A percentile compares a stretch with the other conserved stretches of the same genome.
phyloP scores from a whole-genome alignment of 495 filamentous ascomycete genomes.

The Xanthoparmelia taractica region DNA sequence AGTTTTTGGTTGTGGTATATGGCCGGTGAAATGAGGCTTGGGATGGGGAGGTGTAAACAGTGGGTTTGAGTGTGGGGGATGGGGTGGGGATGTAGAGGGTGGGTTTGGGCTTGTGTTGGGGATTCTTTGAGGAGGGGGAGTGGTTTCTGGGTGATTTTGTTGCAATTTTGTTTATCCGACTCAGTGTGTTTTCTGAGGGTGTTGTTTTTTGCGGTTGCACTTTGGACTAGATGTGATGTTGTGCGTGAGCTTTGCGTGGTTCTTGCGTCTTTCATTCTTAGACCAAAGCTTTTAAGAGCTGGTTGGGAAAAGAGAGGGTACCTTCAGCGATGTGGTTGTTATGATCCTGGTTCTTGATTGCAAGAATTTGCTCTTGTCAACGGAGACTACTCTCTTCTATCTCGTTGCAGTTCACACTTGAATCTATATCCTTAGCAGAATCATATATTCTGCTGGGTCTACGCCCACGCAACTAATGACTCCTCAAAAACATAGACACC shows the following conservation, averaged over 20 bases:
- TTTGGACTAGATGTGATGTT: background rate
- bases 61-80: too few relatives aligned
- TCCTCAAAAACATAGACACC: conserved; percentile 53
- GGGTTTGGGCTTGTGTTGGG: too few relatives aligned
- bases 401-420: background rate
- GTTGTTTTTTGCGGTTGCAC: background rate
- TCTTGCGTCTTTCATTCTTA: background rate
- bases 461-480: conserved; percentile 1
- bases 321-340: background rate
- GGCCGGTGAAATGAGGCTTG: too few relatives aligned
- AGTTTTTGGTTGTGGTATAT: too few relatives aligned
- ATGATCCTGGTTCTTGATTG: background rate
- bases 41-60: too few relatives aligned
- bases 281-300: background rate
- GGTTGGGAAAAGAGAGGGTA: background rate
- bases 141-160: too few relatives aligned
- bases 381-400: background rate
- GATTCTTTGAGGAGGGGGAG: too few relatives aligned
- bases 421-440: background rate
- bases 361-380: too few relatives aligned
- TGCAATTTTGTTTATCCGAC: too few relatives aligned
- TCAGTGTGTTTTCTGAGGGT: too few relatives aligned
- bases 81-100: too few relatives aligned
- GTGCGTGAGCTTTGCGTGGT: background rate
- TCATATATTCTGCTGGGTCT: background rate